These are phyloP conservation scores for Exserohilum turcica DNA, from an alignment of 2,329 filamentous ascomycete genomes.

Conservation along the genomic window DNA sequence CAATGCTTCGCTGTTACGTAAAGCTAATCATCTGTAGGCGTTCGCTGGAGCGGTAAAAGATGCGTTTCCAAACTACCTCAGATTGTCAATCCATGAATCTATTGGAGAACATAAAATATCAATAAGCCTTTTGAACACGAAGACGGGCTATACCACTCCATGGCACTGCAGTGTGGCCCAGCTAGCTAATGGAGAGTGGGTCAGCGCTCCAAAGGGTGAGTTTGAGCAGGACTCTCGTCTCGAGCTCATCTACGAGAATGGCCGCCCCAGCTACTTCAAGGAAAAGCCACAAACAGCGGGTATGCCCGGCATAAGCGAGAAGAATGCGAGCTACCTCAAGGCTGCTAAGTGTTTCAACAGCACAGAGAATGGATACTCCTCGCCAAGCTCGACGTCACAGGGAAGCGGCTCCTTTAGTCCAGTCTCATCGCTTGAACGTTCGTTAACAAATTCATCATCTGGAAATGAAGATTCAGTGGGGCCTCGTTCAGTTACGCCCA, in stretches of 20 bases:
- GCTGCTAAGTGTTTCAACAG: constrained; percentile 4
- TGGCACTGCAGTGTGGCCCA: constrained; percentile 28
- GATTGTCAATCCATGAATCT: constrained; percentile 39
- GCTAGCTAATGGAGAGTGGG: constrained; percentile 15
- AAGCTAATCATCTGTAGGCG: constrained; percentile 3
- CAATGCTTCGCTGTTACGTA: fast-evolving
- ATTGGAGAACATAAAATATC: constrained; percentile 34
- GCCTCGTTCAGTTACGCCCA: background rate
- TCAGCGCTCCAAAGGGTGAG: constrained; percentile 8
- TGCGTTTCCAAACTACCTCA: constrained; percentile 23
- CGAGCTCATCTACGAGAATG: constrained; percentile 26
- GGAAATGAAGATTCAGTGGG: background rate
- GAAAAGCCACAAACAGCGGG: constrained; percentile 14
- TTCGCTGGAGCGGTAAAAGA: constrained; percentile 25
- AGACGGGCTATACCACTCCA: constrained; percentile 23
- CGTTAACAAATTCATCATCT: background rate
- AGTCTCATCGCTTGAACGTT: background rate
- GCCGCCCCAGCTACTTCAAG: constrained; percentile 26
- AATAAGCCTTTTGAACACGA: constrained; percentile 17
- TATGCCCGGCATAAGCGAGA: constrained; percentile 7
- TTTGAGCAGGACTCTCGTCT: constrained; percentile 18
- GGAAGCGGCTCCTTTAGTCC: constrained; percentile 9
- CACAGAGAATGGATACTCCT: constrained; percentile 10
- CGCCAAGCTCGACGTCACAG: constrained; percentile 3
- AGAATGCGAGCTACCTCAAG: constrained; percentile 8